Base-by-base conservation (phyloP, 2,329 filamentous ascomycete species). In the Exutisphaerella laricina region DNA sequence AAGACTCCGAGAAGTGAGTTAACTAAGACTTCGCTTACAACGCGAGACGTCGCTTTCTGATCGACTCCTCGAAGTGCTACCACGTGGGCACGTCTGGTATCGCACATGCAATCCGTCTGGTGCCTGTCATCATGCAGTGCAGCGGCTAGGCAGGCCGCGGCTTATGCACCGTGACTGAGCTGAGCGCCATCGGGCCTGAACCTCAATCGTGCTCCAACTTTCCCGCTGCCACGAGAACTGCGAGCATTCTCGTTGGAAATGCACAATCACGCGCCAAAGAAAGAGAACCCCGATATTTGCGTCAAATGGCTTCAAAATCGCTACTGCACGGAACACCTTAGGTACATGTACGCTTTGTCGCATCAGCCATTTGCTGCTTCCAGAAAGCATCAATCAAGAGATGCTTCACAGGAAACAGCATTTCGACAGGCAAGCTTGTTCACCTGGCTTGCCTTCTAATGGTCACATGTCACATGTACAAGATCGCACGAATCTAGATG, bases 131-230 rank as follows among this genome's bases (percentile, higher is more conserved):
- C 10, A 25, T 37, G 40, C 25, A 31, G 40, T 37, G 32, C 32
- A 36, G 23, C 32, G 13, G 30, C 21, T 3, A 7, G 7, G 21
- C 17, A 18, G n/a, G n/a, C 17, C 30, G 3, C 32, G 32, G 40
- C 5, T 23, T 43, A 43, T 43, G 40, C 40, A 22, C 14, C 22
- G 40, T 43, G 40, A 43, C 23, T 43, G 40, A 26, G 16, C 17
- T 29, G 5, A 13, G 41, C 33, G 25, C 41, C 41, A 44, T 34
- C 32, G 41, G 26, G 26, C 13, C 17, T 23, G 18, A 28, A 12
- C 12, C 20, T 20, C 13, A 13, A 21, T 28, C n/a, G 14, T 4
- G 10, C 7, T 28, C 34, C 16, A 22, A 17, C 16, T 12, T 28
- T 32, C 20, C 28, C 12, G 10, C 10, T 25, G 33, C 26, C 41